A percentile compares a stretch with the other conserved stretches of the same genome.
These are phyloP conservation scores for Pythium oligandrum DNA, from an alignment of 352 stramenopile species.

Conservation along the genomic window DNA sequence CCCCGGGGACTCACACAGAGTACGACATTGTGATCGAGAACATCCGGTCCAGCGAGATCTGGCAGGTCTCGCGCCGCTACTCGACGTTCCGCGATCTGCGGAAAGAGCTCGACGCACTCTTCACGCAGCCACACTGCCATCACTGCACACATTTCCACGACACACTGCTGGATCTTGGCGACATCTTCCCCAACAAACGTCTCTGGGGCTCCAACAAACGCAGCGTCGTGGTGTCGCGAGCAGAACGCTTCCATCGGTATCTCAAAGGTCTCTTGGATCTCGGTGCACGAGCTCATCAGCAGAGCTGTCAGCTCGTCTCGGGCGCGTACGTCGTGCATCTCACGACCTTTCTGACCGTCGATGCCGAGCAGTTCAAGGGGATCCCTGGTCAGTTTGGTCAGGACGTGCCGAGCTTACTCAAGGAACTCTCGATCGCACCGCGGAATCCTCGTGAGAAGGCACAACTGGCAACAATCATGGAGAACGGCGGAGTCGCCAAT, in stretches of 20 bases:
- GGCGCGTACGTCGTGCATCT: conserved; percentile 47
- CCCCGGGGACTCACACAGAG: conserved; percentile 46
- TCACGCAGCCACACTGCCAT: conserved; percentile 51
- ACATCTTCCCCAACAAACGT: conserved; percentile 48
- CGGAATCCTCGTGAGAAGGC: conserved; percentile 9
- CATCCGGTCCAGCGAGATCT: conserved; percentile 40
- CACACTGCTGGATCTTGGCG: conserved; percentile 36
- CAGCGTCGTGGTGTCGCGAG: conserved; percentile 34
- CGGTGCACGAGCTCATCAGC: conserved; percentile 41
- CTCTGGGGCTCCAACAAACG: conserved; percentile 53
- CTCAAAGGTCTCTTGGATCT: conserved; percentile 49
- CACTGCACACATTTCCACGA: conserved; percentile 49
- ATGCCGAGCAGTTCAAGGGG: conserved; percentile 34
- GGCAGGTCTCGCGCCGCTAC: conserved; percentile 65
- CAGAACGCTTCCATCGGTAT: conserved; percentile 52
- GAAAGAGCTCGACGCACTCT: conserved; percentile 44
- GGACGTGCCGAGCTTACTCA: conserved; percentile 42
- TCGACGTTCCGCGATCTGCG: conserved; percentile 61
- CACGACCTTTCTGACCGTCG: conserved; percentile 54
- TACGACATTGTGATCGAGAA: conserved; percentile 66
- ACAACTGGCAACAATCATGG: conserved; percentile 51
- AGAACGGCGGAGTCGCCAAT: conserved; percentile 5
- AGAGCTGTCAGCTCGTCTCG: conserved; percentile 51
- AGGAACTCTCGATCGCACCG: conserved; percentile 28
- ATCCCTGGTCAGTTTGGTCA: conserved; percentile 30